Evolutionary conservation across 139 green algal species (phyloP).

Genomic region (Coelastrella sp.): DNA sequence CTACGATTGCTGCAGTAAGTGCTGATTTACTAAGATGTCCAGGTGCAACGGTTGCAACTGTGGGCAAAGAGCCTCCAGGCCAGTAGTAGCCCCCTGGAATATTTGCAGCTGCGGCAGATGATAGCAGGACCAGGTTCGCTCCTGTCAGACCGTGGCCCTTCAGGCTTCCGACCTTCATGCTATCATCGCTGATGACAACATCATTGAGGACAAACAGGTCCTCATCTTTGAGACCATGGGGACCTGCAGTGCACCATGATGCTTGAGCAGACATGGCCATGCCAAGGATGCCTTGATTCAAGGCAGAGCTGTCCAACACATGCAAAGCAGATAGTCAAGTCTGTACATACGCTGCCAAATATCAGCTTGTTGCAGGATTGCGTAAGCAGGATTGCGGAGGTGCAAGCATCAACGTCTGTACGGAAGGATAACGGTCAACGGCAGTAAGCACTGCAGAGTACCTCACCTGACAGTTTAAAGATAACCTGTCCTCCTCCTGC

Average conservation of each 20-base stretch:
- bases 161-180: background rate
- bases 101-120: background rate
- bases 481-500: background rate
- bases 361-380: no score
- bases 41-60: background rate
- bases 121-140: slow-evolving; percentile 2
- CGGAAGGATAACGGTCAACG: no score
- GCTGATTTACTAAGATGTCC: background rate
- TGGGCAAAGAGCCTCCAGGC: background rate
- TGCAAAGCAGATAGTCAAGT: no score
- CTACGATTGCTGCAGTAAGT: background rate
- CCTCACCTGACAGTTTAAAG: slow-evolving; percentile 22
- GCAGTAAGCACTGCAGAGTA: no score
- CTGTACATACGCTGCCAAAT: no score
- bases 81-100: slow-evolving; percentile 24
- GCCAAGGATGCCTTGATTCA: no score
- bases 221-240: background rate
- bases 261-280: no score
- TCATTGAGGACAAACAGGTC: background rate
- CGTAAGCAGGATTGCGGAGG: no score
- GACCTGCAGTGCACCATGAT: no score
- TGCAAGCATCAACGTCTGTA: no score
- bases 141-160: background rate
- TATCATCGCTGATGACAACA: background rate
- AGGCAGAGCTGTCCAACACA: no score